Evolutionary conservation across 441 rosid species (phyloP).

Genomic region (Macaranga tanarius): DNA sequence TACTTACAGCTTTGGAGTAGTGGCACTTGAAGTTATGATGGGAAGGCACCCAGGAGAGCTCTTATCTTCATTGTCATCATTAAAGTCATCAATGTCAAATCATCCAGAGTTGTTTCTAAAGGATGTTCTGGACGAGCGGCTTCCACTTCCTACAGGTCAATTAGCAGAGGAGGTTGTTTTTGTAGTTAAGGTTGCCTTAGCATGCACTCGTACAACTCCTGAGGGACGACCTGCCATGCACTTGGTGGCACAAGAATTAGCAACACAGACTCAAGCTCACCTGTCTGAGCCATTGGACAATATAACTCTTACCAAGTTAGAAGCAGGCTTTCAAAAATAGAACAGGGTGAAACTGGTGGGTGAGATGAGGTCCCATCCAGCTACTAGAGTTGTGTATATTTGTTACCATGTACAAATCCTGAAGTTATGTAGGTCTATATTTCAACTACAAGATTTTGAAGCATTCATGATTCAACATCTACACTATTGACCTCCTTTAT

Average conservation of each 20-base stretch:
- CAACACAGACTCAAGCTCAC: conserved; percentile 36
- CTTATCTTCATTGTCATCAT: conserved; percentile 31
- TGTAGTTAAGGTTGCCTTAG: conserved; percentile 37
- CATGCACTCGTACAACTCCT: conserved; percentile 39
- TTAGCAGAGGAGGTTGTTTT: conserved; percentile 47
- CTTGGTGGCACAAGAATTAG: conserved; percentile 52
- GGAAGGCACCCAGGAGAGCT: conserved; percentile 70
- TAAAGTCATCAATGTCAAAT: conserved; percentile 14
- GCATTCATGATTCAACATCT: background rate
- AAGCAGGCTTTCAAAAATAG: conserved; percentile 25
- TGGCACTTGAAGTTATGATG: conserved; percentile 57
- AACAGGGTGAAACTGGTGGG: background rate
- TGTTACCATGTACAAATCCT: background rate
- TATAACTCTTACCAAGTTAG: conserved; percentile 30
- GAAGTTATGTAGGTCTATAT: background rate
- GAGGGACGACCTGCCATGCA: conserved; percentile 53
- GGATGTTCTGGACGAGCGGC: conserved; percentile 50
- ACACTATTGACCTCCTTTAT: background rate
- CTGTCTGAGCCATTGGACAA: conserved; percentile 30
- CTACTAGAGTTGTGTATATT: background rate
- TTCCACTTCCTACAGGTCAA: conserved; percentile 39
- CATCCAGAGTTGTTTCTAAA: conserved; percentile 32
- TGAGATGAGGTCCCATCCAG: too few species aligned
- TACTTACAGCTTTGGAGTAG: conserved; percentile 63
- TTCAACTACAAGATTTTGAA: background rate